Evolutionary conservation across 2,329 filamentous ascomycete species (phyloP), one percentile per base, ranked within the genome.

Genomic region (Apiospora arundinis): DNA sequence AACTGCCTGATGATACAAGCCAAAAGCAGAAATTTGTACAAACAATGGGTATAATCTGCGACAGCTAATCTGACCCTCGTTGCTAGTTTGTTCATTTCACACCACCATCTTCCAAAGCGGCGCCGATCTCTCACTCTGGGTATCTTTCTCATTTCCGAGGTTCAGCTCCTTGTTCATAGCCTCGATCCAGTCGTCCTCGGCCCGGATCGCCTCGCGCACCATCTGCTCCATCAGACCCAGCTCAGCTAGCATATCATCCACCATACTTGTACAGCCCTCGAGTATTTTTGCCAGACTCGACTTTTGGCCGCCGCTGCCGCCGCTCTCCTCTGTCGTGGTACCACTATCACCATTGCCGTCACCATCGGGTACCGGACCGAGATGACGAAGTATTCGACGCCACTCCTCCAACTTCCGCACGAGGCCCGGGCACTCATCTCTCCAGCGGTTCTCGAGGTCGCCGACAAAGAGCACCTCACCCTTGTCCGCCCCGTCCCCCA

Each of bases 241-340:
- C 82, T 92, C 91, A n/a, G 82, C 83, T 63, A 91, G 79, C 90
- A 92, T 92, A 46, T 86, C 88, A 67, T 82, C 77, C 16, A 92
- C 84, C 63, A 92, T 79, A 21, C 76, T 77, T 28, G 83, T 79
- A 70, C 73, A 75, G 12, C 76, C 78, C 25, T 42, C 60, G 23
- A 81, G 73, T 32, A 77, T 75, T 8, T 75, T 72, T 40, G 74
- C 75, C 9, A 80, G 74, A 23, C 79, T 77, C 6, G 78, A 78
- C 60, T 56, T 71, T 28, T 52, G 70, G 67, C 32, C 49, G 23
- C 66, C 8, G 69, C 49, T n/a, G n/a, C 63, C 52, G 21, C 42
- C 70, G 7, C 32, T 63, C 1, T 48, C 37, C 23, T 69, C 68
- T 7, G 63, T 72, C 8, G 56, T 60, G 42, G 69, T 71, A 67